Base-by-base conservation (phyloP, 805 yeast species). In the Candida yuanshanica region DNA sequence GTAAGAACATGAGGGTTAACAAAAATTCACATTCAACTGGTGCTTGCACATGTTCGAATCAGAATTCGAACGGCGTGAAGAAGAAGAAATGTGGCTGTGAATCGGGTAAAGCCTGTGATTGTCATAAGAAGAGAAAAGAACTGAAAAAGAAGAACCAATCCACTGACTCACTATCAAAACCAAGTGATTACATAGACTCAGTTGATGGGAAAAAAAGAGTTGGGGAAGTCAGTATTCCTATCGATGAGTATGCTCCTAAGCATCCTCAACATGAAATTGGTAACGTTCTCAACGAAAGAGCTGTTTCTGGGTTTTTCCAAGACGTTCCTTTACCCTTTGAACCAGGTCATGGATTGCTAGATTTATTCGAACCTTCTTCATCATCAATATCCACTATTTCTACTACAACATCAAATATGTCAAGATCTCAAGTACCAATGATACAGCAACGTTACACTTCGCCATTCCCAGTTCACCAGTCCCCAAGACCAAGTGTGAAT, bases 1-100 rank as follows among this genome's bases (percentile, higher is more conserved):
- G 96, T 59, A 79, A 88, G 47, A 87, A 82, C 43, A 75, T 81
- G 50, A 67, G 95, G 27, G 81, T 79, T 55, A 56, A 69, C 46
- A 82, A 81, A 51, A 79, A 81, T 52, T 66, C 78, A 2, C 93
- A 85, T 57, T 65, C 73, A 0, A 54, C 66, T 1, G 75, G 75
- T 7, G 61, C 73, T 17, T 87, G 98, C 62, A 69, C 77, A 4
- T 87, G 95, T 66, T 79, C 81, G 10, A 71, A 57, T 23, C 60
- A 62, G n/a, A 45, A 55, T 25, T 48, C 54, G 32, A 50, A 46
- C 35, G 44, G 50, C 38, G 38, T 47, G 32, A 46, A 46, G 18
- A 45, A 36, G 43, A 39, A 51, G 49, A 42, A 48, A 36, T 58
- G 63, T 43, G 52, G 56, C 0, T 59, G 63, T 42, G 57, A 55